A percentile compares a stretch with the other conserved stretches of the same genome.
Conservation (phyloP, 805 yeast genomes). For the Schizosaccharomyces osmophilus region DNA sequence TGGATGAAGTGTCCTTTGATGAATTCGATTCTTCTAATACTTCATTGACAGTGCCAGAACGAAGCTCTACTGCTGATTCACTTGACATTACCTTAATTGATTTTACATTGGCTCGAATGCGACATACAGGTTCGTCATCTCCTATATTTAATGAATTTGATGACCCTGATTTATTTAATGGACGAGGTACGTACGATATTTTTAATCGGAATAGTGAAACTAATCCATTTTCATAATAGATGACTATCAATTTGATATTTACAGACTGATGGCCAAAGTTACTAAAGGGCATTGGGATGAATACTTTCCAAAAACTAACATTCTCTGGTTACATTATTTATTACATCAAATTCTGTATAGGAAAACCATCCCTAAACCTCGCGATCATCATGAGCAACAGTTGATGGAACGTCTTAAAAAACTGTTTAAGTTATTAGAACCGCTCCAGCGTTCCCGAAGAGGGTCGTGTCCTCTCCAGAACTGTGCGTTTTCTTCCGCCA, state of each 20-base stretch:
- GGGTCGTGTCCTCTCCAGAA: background rate
- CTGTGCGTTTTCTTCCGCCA: background rate
- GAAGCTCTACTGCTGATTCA: background rate
- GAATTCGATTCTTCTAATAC: conserved; percentile 3
- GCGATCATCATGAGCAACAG: background rate
- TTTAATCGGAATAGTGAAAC: background rate
- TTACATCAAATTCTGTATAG: background rate
- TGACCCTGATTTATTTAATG: conserved; percentile 35
- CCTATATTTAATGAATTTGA: conserved; percentile 26
- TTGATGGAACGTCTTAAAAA: background rate
- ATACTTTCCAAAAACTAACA: conserved; percentile 26
- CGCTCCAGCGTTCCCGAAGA: background rate
- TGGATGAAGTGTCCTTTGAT: conserved; percentile 4
- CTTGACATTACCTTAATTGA: conserved; percentile 30
- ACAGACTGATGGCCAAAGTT: conserved; percentile 27
- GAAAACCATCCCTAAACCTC: background rate
- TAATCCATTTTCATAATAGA: conserved; percentile 12
- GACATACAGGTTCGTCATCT: conserved; percentile 12
- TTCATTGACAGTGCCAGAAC: background rate
- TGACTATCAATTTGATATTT: conserved; percentile 37
- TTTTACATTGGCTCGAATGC: conserved; percentile 26
- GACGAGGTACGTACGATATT: conserved; percentile 13
- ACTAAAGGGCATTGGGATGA: conserved; percentile 23
- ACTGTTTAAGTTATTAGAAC: background rate
- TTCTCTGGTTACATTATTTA: conserved; percentile 43